Conservation (phyloP, 2,329 filamentous ascomycete genomes). For the Epichloe amarillans region DNA sequence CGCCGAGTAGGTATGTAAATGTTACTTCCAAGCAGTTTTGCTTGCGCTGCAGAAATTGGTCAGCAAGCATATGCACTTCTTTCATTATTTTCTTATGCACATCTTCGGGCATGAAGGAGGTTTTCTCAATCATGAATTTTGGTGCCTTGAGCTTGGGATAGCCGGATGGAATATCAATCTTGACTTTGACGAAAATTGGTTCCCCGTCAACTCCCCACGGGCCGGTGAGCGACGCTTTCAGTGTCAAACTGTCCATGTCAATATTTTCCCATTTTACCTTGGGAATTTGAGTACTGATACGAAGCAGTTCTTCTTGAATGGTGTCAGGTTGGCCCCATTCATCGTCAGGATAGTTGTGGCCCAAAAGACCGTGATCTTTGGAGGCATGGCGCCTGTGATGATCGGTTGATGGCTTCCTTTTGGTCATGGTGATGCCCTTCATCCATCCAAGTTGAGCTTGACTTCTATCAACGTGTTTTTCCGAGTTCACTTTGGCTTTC, state of each 20-base stretch:
- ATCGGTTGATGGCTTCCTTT: slow-evolving; percentile 32
- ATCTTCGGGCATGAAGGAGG: slow-evolving; percentile 45
- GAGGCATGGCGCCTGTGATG: slow-evolving; percentile 31
- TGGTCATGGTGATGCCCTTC: slow-evolving; percentile 53
- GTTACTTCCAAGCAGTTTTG: slow-evolving; percentile 50
- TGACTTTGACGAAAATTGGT: slow-evolving; percentile 48
- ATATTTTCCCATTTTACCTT: slow-evolving; percentile 53
- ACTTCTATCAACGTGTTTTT: slow-evolving; percentile 30
- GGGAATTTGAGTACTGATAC: slow-evolving; percentile 46
- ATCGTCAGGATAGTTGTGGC: slow-evolving; percentile 36
- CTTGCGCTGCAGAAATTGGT: slow-evolving; percentile 40
- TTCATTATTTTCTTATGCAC: slow-evolving; percentile 36
- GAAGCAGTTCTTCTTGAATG: slow-evolving; percentile 51
- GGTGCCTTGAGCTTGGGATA: slow-evolving; percentile 47
- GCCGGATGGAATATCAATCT: slow-evolving; percentile 42
- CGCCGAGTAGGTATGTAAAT: slow-evolving; percentile 50
- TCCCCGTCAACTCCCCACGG: slow-evolving; percentile 47
- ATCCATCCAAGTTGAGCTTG: slow-evolving; percentile 54
- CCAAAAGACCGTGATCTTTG: slow-evolving; percentile 38
- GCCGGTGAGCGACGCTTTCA: slow-evolving; percentile 49
- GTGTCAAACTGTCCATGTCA: slow-evolving; percentile 45
- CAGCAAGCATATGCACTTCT: slow-evolving; percentile 43
- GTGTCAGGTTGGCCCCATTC: slow-evolving; percentile 50
- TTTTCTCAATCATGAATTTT: slow-evolving; percentile 47
- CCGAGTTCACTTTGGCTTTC: slow-evolving; percentile 36